Evolutionary conservation across 305 asterid species (phyloP).

Genomic region (Fraxinus platypoda): DNA sequence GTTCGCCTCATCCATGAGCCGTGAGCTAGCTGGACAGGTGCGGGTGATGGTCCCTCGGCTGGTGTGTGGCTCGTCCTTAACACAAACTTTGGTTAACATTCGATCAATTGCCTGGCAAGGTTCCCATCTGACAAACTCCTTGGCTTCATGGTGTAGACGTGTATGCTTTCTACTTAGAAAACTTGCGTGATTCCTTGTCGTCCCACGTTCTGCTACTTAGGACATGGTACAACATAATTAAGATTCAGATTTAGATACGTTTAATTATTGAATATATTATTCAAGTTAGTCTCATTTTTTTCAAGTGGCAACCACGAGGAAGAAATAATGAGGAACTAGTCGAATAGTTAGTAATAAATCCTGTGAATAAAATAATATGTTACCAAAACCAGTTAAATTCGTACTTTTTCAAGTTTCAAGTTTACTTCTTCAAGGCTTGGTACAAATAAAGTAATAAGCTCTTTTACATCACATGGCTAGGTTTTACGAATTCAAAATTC

Average conservation of each 20-base stretch:
- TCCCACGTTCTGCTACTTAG: not conserved
- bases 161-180: not conserved
- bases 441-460: not conserved
- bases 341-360: not conserved
- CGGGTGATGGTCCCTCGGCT: too few relatives aligned
- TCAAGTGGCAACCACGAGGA: not conserved
- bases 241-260: not conserved
- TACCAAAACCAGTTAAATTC: too few relatives aligned
- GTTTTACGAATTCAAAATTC: not conserved
- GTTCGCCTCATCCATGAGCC: too few relatives aligned
- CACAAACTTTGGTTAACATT: too few relatives aligned
- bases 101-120: too few relatives aligned
- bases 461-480: not conserved
- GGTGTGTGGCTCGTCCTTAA: too few relatives aligned
- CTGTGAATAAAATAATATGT: too few relatives aligned
- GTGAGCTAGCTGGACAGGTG: too few relatives aligned
- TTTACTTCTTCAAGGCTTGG: slow-evolving; percentile 51
- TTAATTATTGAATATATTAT: not conserved
- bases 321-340: not conserved
- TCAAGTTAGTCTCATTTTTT: not conserved
- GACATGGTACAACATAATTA: not conserved
- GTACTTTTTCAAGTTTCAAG: slow-evolving; percentile 28
- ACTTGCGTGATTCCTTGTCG: not conserved
- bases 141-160: not conserved
- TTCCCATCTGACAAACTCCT: too few relatives aligned